phyloP scores from a whole-genome alignment of 345 rosid species.

The Rubroshorea leprosula region DNA sequence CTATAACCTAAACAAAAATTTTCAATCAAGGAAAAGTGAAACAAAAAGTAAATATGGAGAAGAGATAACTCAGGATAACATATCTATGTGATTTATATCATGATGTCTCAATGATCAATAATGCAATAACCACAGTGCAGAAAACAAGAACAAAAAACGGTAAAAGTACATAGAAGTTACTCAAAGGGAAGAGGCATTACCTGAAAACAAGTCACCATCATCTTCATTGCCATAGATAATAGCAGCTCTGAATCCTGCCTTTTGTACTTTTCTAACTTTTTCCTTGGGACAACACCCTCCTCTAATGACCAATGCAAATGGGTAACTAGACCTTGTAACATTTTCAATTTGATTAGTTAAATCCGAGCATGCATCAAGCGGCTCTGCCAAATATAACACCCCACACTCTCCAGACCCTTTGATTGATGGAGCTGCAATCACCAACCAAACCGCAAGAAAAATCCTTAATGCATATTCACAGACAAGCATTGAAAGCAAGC shows the following conservation, averaged over 20 bases:
- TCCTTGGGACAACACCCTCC: constrained; percentile 89
- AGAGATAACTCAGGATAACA: too few species aligned
- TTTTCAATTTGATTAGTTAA: constrained; percentile 44
- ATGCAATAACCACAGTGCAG: background rate
- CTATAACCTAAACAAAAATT: background rate
- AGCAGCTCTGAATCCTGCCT: constrained; percentile 77
- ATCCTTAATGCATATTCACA: too few species aligned
- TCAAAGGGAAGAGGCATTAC: constrained; percentile 36
- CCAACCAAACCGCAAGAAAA: constrained; percentile 5
- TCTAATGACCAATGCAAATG: constrained; percentile 64
- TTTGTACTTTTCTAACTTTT: constrained; percentile 80
- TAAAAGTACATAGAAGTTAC: background rate
- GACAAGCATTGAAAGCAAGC: too few species aligned
- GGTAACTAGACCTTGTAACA: constrained; percentile 33
- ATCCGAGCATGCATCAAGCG: constrained; percentile 66
- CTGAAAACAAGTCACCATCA: constrained; percentile 62
- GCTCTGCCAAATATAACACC: constrained; percentile 50
- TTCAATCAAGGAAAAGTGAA: background rate
- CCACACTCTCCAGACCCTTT: constrained; percentile 69
- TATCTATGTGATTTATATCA: too few species aligned
- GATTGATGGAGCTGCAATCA: constrained; percentile 57
- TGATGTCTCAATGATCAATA: too few species aligned
- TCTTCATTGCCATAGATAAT: constrained; percentile 60
- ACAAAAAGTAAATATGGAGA: too few species aligned
- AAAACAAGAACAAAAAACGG: background rate